A percentile compares a stretch with the other conserved stretches of the same genome.
phyloP scores from a whole-genome alignment of 148 eudicot genomes.

The Chenopodium berlandieri region DNA sequence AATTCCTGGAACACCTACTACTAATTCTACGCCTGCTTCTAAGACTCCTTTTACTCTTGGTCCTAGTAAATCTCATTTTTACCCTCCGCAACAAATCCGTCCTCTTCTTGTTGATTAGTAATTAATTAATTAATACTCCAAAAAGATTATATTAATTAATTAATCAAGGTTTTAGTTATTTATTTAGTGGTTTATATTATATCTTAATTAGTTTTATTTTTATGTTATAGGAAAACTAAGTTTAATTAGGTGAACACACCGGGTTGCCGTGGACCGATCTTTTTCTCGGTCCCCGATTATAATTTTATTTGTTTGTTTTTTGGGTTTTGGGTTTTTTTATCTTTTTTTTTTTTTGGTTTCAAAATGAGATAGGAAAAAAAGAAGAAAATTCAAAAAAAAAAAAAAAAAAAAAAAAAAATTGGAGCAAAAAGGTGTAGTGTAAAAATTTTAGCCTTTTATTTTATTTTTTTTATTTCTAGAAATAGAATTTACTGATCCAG shows the following conservation, averaged over 20 bases:
- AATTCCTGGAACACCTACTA: neutral
- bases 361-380: neutral
- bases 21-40: neutral
- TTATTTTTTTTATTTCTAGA: constrained; percentile 8
- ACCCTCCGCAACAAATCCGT: constrained; percentile 42
- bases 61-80: constrained; percentile 43
- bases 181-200: neutral
- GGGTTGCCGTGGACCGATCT: constrained; percentile 26
- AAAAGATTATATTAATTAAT: neutral
- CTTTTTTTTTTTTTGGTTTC: neutral
- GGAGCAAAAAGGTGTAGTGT: neutral
- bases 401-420: neutral
- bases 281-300: constrained; percentile 29
- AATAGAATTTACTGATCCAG: constrained; percentile 14
- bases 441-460: neutral
- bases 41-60: constrained; percentile 35
- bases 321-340: constrained; percentile 1
- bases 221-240: neutral
- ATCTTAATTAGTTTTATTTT: neutral
- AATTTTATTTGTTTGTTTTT: constrained; percentile 23
- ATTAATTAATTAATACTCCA: neutral
- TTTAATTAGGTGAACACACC: constrained; percentile 11
- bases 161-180: neutral
- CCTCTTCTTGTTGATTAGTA: constrained; percentile 44
- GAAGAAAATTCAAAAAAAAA: neutral